Evolutionary conservation across 176 grass and related monocot genomes (phyloP).

Genomic region (Areca catechu): DNA sequence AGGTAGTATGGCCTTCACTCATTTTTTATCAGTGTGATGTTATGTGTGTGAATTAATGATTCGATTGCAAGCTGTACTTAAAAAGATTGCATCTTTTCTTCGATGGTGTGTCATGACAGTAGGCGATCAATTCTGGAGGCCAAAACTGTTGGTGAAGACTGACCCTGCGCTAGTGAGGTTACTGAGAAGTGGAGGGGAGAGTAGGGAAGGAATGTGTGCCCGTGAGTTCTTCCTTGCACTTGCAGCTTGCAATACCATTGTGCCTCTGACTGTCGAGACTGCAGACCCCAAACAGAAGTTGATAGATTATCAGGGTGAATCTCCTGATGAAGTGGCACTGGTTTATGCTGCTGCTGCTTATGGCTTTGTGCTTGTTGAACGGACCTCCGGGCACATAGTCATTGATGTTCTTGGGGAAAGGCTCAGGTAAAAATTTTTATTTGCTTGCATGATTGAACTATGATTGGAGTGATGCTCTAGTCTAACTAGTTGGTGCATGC

Average conservation of each 20-base stretch:
- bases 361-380: slow-evolving; percentile 72
- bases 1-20: slow-evolving; percentile 24
- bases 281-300: slow-evolving; percentile 36
- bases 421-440: slow-evolving; percentile 42
- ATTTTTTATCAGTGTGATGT: too few relatives aligned
- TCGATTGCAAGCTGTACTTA: slow-evolving; percentile 2
- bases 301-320: slow-evolving; percentile 88
- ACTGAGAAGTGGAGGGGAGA: slow-evolving; percentile 29
- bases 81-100: slow-evolving; percentile 3
- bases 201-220: slow-evolving; percentile 27
- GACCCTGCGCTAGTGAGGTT: slow-evolving; percentile 38
- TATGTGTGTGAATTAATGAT: neutral
- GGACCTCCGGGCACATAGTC: slow-evolving; percentile 70
- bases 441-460: neutral
- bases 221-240: slow-evolving; percentile 67
- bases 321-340: slow-evolving; percentile 88
- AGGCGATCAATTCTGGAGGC: slow-evolving; percentile 32
- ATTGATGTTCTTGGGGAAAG: slow-evolving; percentile 72
- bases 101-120: slow-evolving; percentile 22
- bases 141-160: slow-evolving; percentile 52
- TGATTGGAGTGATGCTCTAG: too few relatives aligned
- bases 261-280: slow-evolving; percentile 41
- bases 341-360: slow-evolving; percentile 77
- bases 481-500: too few relatives aligned
- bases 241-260: slow-evolving; percentile 85